Evolutionary conservation across 805 yeast genomes (phyloP), one percentile per base, ranked within the genome.

Genomic region (Tetrapisispora nanseiensis): DNA sequence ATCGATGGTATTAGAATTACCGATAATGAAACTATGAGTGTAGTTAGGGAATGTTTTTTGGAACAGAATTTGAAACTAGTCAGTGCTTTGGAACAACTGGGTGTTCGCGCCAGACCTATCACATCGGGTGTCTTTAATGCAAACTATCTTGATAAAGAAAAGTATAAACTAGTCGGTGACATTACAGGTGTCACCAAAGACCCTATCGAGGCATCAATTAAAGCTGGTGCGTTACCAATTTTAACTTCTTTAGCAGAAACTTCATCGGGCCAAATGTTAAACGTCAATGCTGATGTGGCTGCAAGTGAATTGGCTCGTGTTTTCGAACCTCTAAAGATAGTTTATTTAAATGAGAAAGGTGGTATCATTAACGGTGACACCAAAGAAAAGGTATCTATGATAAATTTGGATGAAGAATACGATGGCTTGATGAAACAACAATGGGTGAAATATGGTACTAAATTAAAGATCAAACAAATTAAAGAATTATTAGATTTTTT

Each of bases 361-460:
- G 99, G 98, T 48, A 82, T 92, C 50, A 78, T 86, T 56, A 86
- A 92, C 59, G 97, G 97, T 44, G 79, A 75, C 52, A 84, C 95
- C 15, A 89, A 92, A 38, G 95, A 89, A 61, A 89, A 84, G 62
- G 78, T 92, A 48, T 80, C 92, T 33, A 81, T 76, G 45, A 92
- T 92, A 62, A 92, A 92, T 64, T 74, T 92, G 57, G 98, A 92
- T 61, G 97, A 92, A 69, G 97, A 92, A 68, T 92, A 83, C 59
- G 96, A 89, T 31, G 84, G 75, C 40, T 71, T 92, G 55, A 70
- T 92, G 78, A 82, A 87, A 63, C 87, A 92, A 67, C 76, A 92
- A 24, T 92, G 99, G 99, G 97, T 92, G 54, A 90, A 92, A 65
- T 92, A 90, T 65, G 99, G 99, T 52, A 92, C 99, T 46, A 92